phyloP scores from a whole-genome alignment of 768 basidiomycete genomes.

The Russula sp. region DNA sequence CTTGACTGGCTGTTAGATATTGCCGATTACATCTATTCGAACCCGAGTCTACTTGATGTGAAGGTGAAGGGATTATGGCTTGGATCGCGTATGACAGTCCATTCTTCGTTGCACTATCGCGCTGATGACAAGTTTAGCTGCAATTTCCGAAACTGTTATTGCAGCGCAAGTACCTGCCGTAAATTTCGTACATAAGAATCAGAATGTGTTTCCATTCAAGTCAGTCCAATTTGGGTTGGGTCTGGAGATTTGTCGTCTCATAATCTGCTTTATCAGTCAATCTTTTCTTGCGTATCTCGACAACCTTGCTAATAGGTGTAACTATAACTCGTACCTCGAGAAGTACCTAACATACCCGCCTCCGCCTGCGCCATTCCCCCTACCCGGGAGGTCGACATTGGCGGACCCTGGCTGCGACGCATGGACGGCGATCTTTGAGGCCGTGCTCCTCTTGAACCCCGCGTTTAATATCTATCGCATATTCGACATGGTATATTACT shows the following conservation, averaged over 20 bases:
- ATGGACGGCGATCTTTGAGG: neutral
- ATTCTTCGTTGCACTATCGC: neutral
- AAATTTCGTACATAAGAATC: constrained; percentile 10
- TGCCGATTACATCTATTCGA: constrained; percentile 17
- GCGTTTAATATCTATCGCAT: constrained; percentile 20
- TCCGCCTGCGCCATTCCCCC: constrained; percentile 15
- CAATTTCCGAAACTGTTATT: neutral
- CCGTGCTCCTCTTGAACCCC: constrained; percentile 16
- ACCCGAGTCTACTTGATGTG: constrained; percentile 8
- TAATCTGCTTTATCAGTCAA: constrained; percentile 7
- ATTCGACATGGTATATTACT: constrained; percentile 16
- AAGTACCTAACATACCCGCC: constrained; percentile 18
- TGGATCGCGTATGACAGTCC: constrained; percentile 10
- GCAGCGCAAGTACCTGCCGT: neutral
- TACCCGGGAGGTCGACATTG: constrained; percentile 9
- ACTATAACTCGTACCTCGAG: constrained; percentile 14
- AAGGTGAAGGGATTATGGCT: constrained; percentile 18
- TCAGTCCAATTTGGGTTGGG: neutral
- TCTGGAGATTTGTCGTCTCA: neutral
- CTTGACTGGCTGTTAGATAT: constrained; percentile 6
- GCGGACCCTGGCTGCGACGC: constrained; percentile 15
- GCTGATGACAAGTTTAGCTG: neutral
- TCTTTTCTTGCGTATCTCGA: constrained; percentile 16
- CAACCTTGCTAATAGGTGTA: constrained; percentile 7
- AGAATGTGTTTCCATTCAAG: constrained; percentile 17